These are phyloP conservation scores for Blastomyces emzantsi DNA, from an alignment of 2,329 filamentous ascomycete species.

Conservation along the genomic window DNA sequence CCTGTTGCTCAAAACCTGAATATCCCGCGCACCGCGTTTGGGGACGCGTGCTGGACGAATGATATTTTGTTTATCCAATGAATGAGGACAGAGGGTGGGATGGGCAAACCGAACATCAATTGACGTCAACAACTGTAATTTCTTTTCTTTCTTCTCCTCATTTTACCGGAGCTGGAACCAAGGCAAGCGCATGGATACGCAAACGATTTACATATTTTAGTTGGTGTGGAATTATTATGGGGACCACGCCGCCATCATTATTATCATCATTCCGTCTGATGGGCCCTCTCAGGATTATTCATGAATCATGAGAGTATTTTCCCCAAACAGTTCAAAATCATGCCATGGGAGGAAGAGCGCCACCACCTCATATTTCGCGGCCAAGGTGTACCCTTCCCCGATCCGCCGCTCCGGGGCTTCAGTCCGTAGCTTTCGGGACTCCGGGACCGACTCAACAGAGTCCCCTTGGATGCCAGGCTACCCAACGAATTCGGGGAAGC, in stretches of 20 bases:
- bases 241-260: not conserved
- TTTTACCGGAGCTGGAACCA: not conserved
- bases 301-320: not conserved
- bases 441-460: not conserved
- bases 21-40: not conserved
- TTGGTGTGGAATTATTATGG: not conserved
- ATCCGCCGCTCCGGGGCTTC: not conserved
- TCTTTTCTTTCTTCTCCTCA: not conserved
- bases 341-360: not conserved
- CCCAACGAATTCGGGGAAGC: not conserved
- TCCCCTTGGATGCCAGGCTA: not conserved
- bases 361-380: not conserved
- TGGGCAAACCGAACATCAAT: not conserved
- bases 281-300: not conserved
- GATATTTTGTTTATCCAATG: not conserved
- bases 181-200: not conserved
- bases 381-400: not conserved
- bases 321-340: not conserved
- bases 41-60: not conserved
- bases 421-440: not conserved
- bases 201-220: not conserved
- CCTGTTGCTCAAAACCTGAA: not conserved
- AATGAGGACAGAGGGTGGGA: not conserved
- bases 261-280: not conserved
- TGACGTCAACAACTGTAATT: conserved; percentile 2